Evolutionary conservation across 2,329 filamentous ascomycete species (phyloP).

Genomic region (Beauveria australis): DNA sequence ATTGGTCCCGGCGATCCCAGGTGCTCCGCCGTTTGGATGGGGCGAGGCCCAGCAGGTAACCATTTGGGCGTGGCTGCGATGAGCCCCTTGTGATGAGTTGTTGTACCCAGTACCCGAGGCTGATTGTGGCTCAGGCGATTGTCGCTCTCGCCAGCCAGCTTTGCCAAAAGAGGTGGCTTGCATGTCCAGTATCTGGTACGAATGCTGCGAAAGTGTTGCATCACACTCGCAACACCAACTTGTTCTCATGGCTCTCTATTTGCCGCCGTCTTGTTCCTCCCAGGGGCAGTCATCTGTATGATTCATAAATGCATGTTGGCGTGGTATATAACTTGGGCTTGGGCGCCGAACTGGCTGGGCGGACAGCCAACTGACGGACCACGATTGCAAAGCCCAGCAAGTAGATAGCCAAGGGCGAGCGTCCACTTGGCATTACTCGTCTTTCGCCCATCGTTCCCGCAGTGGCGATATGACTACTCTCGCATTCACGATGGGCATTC

Average conservation of each 20-base stretch:
- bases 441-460: neutral
- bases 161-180: too few species aligned
- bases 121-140: neutral
- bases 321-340: too few species aligned
- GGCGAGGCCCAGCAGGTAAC: neutral
- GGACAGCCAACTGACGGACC: neutral
- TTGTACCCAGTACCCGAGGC: neutral
- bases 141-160: neutral
- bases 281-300: too few species aligned
- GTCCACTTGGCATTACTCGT: neutral
- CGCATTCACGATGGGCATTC: neutral
- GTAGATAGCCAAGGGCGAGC: neutral
- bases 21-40: neutral
- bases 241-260: too few species aligned
- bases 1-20: slow-evolving; percentile 6
- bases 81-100: neutral
- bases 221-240: too few species aligned
- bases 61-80: slow-evolving; percentile 5
- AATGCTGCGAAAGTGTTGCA: too few species aligned
- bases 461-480: slow-evolving; percentile 6
- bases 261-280: too few species aligned
- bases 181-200: too few species aligned
- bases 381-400: neutral
- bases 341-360: too few species aligned
- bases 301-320: too few species aligned